These are phyloP conservation scores for Exophiala dermatitidis DNA, from an alignment of 2,329 filamentous ascomycete genomes.

Conservation along the genomic window DNA sequence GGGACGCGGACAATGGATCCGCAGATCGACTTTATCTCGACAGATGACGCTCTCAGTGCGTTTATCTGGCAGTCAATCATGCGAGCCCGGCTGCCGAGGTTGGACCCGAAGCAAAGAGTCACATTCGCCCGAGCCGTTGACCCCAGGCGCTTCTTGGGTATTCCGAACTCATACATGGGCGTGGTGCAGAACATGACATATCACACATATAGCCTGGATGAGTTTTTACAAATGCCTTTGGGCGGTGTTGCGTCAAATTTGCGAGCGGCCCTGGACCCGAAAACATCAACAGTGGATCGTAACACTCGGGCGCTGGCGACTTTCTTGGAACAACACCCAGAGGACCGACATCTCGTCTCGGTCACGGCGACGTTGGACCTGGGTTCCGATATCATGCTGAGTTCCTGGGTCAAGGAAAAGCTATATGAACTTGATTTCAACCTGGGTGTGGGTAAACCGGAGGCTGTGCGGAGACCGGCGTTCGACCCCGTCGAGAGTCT, in stretches of 20 bases:
- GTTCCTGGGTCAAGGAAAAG: slow-evolving; percentile 48
- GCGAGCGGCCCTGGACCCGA: slow-evolving; percentile 36
- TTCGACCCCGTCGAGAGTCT: slow-evolving; percentile 44
- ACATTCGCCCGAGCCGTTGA: slow-evolving; percentile 46
- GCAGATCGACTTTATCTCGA: slow-evolving; percentile 40
- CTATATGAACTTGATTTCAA: slow-evolving; percentile 45
- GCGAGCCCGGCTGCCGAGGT: slow-evolving; percentile 36
- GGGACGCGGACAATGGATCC: slow-evolving; percentile 29
- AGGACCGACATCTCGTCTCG: slow-evolving; percentile 34
- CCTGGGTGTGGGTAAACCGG: slow-evolving; percentile 41
- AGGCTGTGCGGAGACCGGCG: slow-evolving; percentile 43
- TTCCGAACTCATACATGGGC: slow-evolving; percentile 44
- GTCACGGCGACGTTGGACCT: slow-evolving; percentile 35
- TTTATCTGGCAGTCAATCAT: slow-evolving; percentile 46
- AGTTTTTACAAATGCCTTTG: slow-evolving; percentile 30
- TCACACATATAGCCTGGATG: slow-evolving; percentile 29
- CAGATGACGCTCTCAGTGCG: slow-evolving; percentile 48
- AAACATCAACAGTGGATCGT: slow-evolving; percentile 32
- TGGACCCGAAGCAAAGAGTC: slow-evolving; percentile 27
- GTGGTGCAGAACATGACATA: slow-evolving; percentile 44
- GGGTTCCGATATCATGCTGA: slow-evolving; percentile 44
- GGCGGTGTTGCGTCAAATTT: slow-evolving; percentile 36
- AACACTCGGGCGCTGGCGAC: slow-evolving; percentile 40
- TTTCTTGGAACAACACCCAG: slow-evolving; percentile 28
- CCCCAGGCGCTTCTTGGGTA: slow-evolving; percentile 38